Conservation (phyloP, 108 stramenopile genomes). For the Nitzschia sp. region DNA sequence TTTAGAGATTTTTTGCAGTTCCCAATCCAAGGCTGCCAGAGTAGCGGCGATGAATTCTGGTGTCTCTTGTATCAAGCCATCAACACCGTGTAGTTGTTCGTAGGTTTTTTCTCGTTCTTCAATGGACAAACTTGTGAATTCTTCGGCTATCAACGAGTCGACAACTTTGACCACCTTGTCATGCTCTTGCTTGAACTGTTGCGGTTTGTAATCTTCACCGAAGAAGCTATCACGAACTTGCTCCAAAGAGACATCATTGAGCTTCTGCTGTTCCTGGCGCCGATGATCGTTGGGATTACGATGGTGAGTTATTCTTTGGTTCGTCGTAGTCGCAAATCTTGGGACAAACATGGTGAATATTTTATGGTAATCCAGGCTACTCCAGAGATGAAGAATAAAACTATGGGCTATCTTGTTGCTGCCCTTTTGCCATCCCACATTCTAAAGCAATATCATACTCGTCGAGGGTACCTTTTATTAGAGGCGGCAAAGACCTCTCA, state of each 20-base stretch:
- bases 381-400: no score
- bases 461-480: no score
- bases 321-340: no score
- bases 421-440: no score
- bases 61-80: conserved; percentile 3
- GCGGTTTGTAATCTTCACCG: background rate
- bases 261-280: no score
- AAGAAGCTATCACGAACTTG: background rate
- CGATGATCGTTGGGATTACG: no score
- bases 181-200: background rate
- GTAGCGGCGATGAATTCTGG: conserved; percentile 9
- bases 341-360: no score
- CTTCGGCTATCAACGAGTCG: background rate
- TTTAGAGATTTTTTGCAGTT: background rate
- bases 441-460: no score
- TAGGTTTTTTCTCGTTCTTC: background rate
- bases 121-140: background rate
- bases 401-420: no score
- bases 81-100: conserved; percentile 18
- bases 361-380: no score
- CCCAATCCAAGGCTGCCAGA: background rate
- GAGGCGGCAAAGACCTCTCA: no score
- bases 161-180: background rate
- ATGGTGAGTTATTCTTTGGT: no score
- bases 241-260: background rate